Base-by-base conservation (phyloP, 2,329 filamentous ascomycete species). In the Chaetomiaceae sp. region DNA sequence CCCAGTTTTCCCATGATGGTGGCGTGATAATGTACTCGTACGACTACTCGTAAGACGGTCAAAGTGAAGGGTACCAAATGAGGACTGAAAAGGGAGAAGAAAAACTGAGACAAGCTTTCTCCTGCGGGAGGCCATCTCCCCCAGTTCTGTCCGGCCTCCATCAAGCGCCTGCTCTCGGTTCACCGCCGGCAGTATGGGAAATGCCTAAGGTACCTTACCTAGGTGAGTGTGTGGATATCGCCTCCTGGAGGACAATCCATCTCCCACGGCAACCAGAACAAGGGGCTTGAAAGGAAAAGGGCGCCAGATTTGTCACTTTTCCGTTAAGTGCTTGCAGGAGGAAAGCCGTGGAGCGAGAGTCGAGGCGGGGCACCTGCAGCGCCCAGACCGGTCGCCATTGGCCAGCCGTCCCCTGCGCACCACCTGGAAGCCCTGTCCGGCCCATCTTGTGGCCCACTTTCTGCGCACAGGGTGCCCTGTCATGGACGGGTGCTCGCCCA, bases 391-490 rank as follows among this genome's bases (percentile, higher is more conserved):
- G 46, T 54, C 55, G 20, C 53, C 44, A 63, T 63, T 61, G 60
- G 56, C 48, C 47, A 47, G 34, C 36, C 46, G n/a, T 39, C 25
- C 50, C 48, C 51, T 58, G 36, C 33, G 23, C 52, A 54, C 27
- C 48, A 37, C 54, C 47, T 50, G 44, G 53, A 46, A 43, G 44
- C 56, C 54, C 48, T 61, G 59, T 46, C 46, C 47, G 50, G 37
- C 51, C 53, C 58, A 51, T 64, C 62, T 64, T 60, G 63, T 63
- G 61, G 61, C 54, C 61, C 62, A 59, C 59, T 54, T 48, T 53
- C 37, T 51, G 52, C 40, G 42, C 59, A 57, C 53, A 39, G 31
- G 37, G 14, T 31, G 39, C 58, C 61, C 54, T 62, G 61, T 51
- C 51, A 44, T 51, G 23, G 47, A 47, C 34, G 34, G 23, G 40